Evolutionary conservation across 2,329 filamentous ascomycete genomes (phyloP), one percentile per base, ranked within the genome.

Genomic region (Trichoderma endophyticum): DNA sequence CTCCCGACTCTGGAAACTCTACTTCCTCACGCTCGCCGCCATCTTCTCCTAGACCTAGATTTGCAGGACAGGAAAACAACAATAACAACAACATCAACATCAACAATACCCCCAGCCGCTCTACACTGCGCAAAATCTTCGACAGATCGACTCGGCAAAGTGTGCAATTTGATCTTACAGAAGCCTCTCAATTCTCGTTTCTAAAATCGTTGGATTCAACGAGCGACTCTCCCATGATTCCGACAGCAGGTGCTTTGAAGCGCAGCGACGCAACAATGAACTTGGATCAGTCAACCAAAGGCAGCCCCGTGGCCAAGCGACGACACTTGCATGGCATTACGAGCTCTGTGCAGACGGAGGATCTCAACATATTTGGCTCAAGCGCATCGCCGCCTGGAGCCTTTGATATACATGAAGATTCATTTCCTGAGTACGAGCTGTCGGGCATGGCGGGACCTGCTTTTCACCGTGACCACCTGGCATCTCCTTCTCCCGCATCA

Each of bases 201-300:
- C 81, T 87, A 57, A 86, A 86, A 74, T 80, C 88, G n/a, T 78
- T 85, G 18, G 87, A 89, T 66, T 80, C 80, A 21, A 83, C 81
- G 62, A 79, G 82, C 34, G 73, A 73, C 70, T 57, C 51, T n/a
- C 77, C 76, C 69, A 79, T 80, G 79, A 74, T 77, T 62, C 75
- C 79, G 43, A 79, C 77, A 39, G 90, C 92, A 6, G 97, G 95
- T 79, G 95, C 95, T 6, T 84, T 98, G 76, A 98, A 98, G 86
- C 91, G 96, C 77, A 95, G 92, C 78, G 95, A 98, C 83, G 92
- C 93, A 57, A 91, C 92, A 66, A 95, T 97, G 92, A 94, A 93
- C 77, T 84, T 97, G 63, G 95, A 97, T 77, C 92, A 93, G 74
- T 86, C 90, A 32, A 91, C 88, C 76, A 86, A 92, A 71, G 93